Base-by-base conservation (phyloP, 106 monocot genomes). In the Dendrobium officinale region DNA sequence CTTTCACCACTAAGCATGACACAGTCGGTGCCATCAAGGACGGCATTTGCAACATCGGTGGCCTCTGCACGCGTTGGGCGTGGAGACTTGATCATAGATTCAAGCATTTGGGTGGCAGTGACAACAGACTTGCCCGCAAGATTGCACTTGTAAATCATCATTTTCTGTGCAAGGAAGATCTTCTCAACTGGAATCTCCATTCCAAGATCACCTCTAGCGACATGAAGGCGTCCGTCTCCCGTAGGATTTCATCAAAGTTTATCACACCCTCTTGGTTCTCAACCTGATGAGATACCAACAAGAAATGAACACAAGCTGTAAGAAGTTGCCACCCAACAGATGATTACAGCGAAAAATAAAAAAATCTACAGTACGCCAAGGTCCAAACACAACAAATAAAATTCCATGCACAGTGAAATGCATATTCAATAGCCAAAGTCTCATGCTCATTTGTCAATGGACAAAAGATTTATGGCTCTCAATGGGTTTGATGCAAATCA, bases 141-240 rank as follows among this genome's bases (percentile, higher is more conserved):
- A 73, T 91, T 91, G 83, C 91, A 91, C 78, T 91, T 91, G 84
- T 85, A 88, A 45, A 91, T 91, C 91, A 91, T 91, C 83, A 86
- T 83, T 81, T 91, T 91, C 55, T 91, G 91, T 4, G 91, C 89
- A n/a, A 82, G 82, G 79, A 89, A 89, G 78, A 89, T 87, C 51
- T 89, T 89, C 70, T 89, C 89, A 10, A 89, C 81, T 10, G 89
- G 89, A 44, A 89, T 89, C 74, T 89, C 89, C 89, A 89, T 89
- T 3, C 89, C 89, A 9, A 89, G 85, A 70, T 89, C 89, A 9
- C 89, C 89, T 59, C 89, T 72, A 27, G 89, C 89, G 18, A 89
- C 89, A 89, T 89, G 82, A 86, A 89, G 1, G 86, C 55, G 41
- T 89, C 89, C 0, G 89, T 82, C 22, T 89, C 80, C 55, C 72